Base-by-base conservation (phyloP, 805 yeast species). In the Candida yuanshanica region DNA sequence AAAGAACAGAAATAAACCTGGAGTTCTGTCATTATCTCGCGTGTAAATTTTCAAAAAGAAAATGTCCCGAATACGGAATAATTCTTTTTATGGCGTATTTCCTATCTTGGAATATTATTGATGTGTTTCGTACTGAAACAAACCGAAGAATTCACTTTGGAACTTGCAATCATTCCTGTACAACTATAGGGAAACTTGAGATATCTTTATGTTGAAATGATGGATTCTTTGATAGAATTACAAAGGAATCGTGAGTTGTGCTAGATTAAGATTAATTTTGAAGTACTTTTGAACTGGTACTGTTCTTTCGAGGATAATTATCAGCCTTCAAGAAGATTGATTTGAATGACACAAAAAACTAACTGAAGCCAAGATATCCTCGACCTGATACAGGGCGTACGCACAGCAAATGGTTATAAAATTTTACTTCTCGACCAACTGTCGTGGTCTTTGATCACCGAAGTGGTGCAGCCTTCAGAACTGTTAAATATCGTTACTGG, bases 401-500 rank as follows among this genome's bases (percentile, higher is more conserved):
- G 69, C 42, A 73, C 79, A 1, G 49, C 49, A 14, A 68, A 70
- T 42, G 65, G 70, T 36, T 66, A 73, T 43, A 75, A 73, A 48
- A 69, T 71, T 40, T 53, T 83, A 36, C 71, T 83, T 7, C 59
- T 83, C 22, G 91, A 83, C 56, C 75, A 68, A 21, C 65, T 66
- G 20, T 74, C 82, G 1, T 79, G 75, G 44, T 51, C 62, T 4
- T 52, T 77, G 6, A 56, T 82, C 29, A 60, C 68, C 24, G 68
- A 63, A 34, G 68, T 81, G 16, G 67, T 83, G 16, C 58, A 66
- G 20, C 69, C 68, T 36, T 73, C 67, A 34, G 74, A 70, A 22
- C 58, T 81, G 11, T 62, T 81, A 8, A 62, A 75, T 29, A 56
- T 74, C 36, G 85, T 79, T 7, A 74, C 83, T 3, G 50, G 51